A percentile compares a stretch with the other conserved stretches of the same genome.
phyloP scores from a whole-genome alignment of 371 early-diverging fungal genomes.

The Blakeslea trispora region DNA sequence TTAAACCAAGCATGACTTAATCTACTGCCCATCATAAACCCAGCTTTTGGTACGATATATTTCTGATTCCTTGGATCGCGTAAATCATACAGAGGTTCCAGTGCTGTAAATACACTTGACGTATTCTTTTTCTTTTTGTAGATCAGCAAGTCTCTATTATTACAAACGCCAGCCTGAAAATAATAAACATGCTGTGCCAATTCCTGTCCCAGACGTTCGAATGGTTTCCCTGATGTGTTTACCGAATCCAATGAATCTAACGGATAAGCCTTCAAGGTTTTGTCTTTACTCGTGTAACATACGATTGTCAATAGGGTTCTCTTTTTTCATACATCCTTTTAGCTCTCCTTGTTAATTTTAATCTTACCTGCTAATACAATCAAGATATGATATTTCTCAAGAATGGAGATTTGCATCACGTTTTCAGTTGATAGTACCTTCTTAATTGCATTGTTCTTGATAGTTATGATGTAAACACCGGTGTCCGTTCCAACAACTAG shows the following conservation, averaged over 20 bases:
- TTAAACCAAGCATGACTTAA: constrained; percentile 45
- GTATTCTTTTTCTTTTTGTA: constrained; percentile 55
- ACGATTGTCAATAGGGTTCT: no score
- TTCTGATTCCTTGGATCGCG: constrained; percentile 39
- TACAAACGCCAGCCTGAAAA: constrained; percentile 70
- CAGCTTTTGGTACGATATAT: constrained; percentile 30
- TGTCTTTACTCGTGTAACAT: constrained; percentile 36
- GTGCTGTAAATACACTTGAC: constrained; percentile 39
- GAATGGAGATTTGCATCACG: constrained; percentile 27
- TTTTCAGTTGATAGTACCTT: constrained; percentile 14
- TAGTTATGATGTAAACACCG: constrained; percentile 60
- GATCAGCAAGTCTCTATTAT: constrained; percentile 57
- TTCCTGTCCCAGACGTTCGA: constrained; percentile 43
- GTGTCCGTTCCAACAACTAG: constrained; percentile 77
- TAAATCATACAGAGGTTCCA: constrained; percentile 42
- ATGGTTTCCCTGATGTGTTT: constrained; percentile 27
- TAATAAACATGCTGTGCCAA: constrained; percentile 67
- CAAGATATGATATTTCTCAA: constrained; percentile 26
- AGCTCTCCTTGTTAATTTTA: no score
- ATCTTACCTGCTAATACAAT: constrained; percentile 28
- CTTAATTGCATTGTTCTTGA: constrained; percentile 1
- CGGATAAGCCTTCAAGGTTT: constrained; percentile 61
- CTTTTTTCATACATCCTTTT: no score
- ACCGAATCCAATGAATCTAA: constrained; percentile 39
- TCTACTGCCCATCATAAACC: constrained; percentile 41